Conservation (phyloP, 2,329 filamentous ascomycete species). For the Colletotrichum acutatum region DNA sequence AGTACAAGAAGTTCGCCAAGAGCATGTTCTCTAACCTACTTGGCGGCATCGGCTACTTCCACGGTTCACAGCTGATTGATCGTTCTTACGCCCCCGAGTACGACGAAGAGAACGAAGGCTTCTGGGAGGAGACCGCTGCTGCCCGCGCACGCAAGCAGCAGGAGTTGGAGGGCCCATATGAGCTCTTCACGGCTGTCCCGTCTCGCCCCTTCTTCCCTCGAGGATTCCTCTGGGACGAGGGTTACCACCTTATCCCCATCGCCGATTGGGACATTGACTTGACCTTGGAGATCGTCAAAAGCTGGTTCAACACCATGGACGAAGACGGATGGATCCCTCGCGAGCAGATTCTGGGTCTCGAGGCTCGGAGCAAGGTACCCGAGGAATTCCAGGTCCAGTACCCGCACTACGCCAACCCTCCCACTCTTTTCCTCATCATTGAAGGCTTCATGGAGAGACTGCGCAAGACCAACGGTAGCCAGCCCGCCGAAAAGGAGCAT, state of each 20-base stretch:
- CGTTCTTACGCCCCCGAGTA: conserved; percentile 93
- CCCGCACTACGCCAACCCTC: conserved; percentile 96
- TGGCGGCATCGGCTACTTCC: conserved; percentile 95
- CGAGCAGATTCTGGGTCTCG: conserved; percentile 91
- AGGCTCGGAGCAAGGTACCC: conserved; percentile 95
- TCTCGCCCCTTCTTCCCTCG: conserved; percentile 96
- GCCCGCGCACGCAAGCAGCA: conserved; percentile 77
- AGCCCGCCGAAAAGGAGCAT: conserved; percentile 54
- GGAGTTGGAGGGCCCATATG: conserved; percentile 81
- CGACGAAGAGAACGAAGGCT: conserved; percentile 93
- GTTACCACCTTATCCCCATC: conserved; percentile 92
- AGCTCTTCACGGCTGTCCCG: conserved; percentile 91
- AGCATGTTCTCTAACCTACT: conserved; percentile 95
- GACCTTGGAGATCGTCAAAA: conserved; percentile 86
- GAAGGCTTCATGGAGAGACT: conserved; percentile 87
- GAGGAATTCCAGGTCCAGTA: conserved; percentile 94
- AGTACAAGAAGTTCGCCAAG: conserved; percentile 84
- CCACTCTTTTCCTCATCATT: conserved; percentile 90
- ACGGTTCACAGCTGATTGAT: conserved; percentile 88
- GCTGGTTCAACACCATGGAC: conserved; percentile 97
- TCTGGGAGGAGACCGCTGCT: conserved; percentile 91
- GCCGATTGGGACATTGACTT: conserved; percentile 95
- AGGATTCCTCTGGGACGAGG: conserved; percentile 98
- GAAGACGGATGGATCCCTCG: conserved; percentile 97
- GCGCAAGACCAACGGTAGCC: conserved; percentile 63